phyloP scores from a whole-genome alignment of 768 basidiomycete species.

The Mycena leptocephala region DNA sequence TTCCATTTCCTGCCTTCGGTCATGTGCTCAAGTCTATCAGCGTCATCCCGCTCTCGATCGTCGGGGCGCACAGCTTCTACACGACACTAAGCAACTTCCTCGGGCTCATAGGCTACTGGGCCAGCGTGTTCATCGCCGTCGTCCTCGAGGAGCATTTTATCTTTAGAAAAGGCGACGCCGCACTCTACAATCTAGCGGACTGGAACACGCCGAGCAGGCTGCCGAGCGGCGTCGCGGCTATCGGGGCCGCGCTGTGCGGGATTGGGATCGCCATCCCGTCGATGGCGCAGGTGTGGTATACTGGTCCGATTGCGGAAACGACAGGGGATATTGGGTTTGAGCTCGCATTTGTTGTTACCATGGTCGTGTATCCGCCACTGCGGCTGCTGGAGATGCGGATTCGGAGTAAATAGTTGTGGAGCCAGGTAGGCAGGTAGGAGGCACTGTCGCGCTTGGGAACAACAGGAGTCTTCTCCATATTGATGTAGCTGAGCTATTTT shows the following conservation, averaged over 20 bases:
- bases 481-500: too few species aligned
- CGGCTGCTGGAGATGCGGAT: constrained; percentile 64
- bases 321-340: constrained; percentile 92
- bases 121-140: constrained; percentile 73
- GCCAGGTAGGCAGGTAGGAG: too few species aligned
- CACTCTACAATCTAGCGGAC: constrained; percentile 64
- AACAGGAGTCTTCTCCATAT: too few species aligned
- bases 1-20: neutral
- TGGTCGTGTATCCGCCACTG: constrained; percentile 71
- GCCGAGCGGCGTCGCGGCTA: constrained; percentile 79
- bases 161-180: constrained; percentile 71
- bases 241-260: constrained; percentile 66
- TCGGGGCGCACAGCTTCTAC: constrained; percentile 84
- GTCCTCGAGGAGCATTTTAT: constrained; percentile 79
- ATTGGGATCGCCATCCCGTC: constrained; percentile 75
- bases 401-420: too few species aligned
- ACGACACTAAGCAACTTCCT: constrained; percentile 82
- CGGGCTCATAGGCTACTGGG: constrained; percentile 81
- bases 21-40: constrained; percentile 50
- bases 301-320: constrained; percentile 77
- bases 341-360: constrained; percentile 72
- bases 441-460: too few species aligned
- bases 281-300: constrained; percentile 86
- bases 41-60: constrained; percentile 82
- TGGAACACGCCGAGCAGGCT: constrained; percentile 75